These are phyloP conservation scores for Phytopythium sindhum DNA, from an alignment of 352 stramenopile species.

Conservation along the genomic window DNA sequence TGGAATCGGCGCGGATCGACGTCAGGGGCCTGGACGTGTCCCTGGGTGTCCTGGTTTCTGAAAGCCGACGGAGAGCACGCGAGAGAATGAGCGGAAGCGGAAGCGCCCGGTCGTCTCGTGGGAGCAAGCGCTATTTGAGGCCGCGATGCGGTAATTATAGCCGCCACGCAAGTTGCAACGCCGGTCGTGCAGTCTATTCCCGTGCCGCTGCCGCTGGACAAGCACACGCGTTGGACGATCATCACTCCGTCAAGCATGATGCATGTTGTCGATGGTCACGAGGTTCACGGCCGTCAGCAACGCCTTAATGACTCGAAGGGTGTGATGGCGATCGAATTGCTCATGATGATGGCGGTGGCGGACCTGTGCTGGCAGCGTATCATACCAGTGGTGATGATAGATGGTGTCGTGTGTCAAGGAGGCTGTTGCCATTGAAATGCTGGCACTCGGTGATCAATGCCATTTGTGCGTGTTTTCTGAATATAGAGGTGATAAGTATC, in stretches of 20 bases:
- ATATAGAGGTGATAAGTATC: conserved; percentile 1
- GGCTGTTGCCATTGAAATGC: no score
- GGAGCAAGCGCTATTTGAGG: neutral
- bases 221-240: neutral
- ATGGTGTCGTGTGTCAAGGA: no score
- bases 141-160: neutral
- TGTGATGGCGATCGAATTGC: no score
- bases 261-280: no score
- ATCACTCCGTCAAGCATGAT: neutral
- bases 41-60: neutral
- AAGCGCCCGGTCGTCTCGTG: neutral
- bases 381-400: no score
- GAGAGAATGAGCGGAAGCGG: neutral
- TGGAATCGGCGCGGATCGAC: no score
- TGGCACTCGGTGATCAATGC: no score
- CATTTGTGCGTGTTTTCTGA: neutral
- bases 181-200: neutral
- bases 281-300: no score
- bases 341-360: neutral
- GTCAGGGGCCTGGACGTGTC: neutral
- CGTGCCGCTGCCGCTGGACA: neutral
- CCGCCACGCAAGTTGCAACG: neutral
- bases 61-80: neutral
- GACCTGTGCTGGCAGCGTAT: no score
- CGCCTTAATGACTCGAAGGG: no score